These are phyloP conservation scores for Aspergillus cejpii DNA, from an alignment of 2,329 filamentous ascomycete genomes.

Conservation along the genomic window DNA sequence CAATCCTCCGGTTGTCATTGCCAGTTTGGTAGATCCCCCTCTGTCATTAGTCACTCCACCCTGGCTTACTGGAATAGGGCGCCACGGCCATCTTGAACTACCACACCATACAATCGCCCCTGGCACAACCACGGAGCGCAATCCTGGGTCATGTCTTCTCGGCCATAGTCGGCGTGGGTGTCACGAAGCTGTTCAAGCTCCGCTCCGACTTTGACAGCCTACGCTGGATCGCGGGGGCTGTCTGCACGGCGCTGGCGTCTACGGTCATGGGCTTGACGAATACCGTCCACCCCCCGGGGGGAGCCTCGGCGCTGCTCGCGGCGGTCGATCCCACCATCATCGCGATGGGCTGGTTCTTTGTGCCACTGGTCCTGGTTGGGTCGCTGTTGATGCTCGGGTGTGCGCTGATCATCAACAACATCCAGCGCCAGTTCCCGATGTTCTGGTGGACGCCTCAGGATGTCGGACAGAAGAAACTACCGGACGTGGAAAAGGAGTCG, in stretches of 20 bases:
- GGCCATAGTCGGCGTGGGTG: conserved; percentile 25
- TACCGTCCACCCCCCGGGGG: conserved; percentile 31
- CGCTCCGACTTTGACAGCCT: conserved; percentile 27
- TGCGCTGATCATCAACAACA: conserved; percentile 29
- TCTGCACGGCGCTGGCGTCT: conserved; percentile 24
- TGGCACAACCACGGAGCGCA: conserved; percentile 29
- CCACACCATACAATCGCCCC: conserved; percentile 28
- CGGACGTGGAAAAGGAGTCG: neutral
- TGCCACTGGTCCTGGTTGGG: conserved; percentile 28
- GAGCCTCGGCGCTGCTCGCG: conserved; percentile 29
- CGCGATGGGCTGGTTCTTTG: conserved; percentile 28
- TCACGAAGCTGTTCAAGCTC: conserved; percentile 30
- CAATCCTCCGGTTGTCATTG: neutral
- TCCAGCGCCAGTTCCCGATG: conserved; percentile 28
- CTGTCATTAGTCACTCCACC: neutral
- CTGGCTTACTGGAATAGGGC: conserved; percentile 13
- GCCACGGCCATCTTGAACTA: conserved; percentile 31
- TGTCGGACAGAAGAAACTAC: neutral
- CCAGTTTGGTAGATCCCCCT: neutral
- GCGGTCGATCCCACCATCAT: conserved; percentile 25
- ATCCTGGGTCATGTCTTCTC: conserved; percentile 32
- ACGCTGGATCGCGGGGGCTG: conserved; percentile 29
- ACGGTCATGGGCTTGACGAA: conserved; percentile 31
- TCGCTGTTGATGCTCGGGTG: conserved; percentile 24
- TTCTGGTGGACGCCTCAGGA: conserved; percentile 19